Evolutionary conservation across 1,284 basidiomycete genomes (phyloP), one percentile per base, ranked within the genome.

Genomic region (Schizopora paradoxa): DNA sequence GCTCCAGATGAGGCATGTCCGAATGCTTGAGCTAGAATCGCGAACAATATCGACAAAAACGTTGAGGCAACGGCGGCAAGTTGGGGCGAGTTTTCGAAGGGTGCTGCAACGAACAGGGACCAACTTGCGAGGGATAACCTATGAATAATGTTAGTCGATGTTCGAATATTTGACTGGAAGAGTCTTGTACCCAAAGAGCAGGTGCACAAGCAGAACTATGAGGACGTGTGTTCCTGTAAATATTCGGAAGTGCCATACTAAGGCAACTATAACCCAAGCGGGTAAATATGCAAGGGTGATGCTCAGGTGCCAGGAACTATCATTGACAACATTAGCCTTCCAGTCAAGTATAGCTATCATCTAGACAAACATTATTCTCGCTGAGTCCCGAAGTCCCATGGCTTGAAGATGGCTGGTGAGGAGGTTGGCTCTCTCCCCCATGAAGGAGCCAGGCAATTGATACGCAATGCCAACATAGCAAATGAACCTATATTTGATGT

Each of bases 71-170:
- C 77, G 0, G 84, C 85, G 0, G 83, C 82, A 6, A 87, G 72
- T 56, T 86, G 82, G 2, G 86, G 82, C 48, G 79, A 82, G 56
- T 81, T 80, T 8, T 77, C 77, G 53, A 87, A 87, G 2, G 80
- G 82, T 16, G 74, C 76, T 1, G 77, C 73, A 33, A 83, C 63
- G 56, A 86, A 80, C 56, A 87, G 74, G 0, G 82, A 77, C 77
- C 80, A 86, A 47, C 77, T 79, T 0, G 81, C 77, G 10, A 87
- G 68, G 2, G 75, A 71, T 14, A 86, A 63, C 7, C 64, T 66
- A 41, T 10, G 32, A 16, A 28, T 41, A 34, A 10, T 47, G 54
- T 52, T 26, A 60, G 55, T 45, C 11, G 51, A 52, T 29, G 57
- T 22, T 40, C 6, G 27, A 32, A 13, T 21, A 22, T 59, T 0